Conservation (phyloP, 2,329 filamentous ascomycete genomes). For the Torrubiella hemipterigena region DNA sequence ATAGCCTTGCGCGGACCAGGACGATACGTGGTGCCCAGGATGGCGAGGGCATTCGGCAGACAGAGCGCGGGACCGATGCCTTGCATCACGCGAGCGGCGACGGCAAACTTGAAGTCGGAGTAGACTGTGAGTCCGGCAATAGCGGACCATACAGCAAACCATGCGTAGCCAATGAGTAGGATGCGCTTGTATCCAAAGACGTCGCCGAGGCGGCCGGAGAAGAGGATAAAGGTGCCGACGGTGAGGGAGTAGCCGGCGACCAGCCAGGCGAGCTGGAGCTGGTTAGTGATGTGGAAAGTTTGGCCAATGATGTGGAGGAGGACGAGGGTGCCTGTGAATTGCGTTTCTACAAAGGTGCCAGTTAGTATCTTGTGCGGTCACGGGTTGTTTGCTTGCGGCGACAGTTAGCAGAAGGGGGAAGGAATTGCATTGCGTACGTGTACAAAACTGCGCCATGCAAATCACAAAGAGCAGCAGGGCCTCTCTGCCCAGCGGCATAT, state of each 20-base stretch:
- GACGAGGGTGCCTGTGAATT: too few species aligned
- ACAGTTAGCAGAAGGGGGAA: too few species aligned
- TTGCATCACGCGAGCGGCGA: constrained; percentile 29
- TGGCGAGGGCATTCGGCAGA: constrained; percentile 43
- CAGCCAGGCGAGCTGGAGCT: constrained; percentile 34
- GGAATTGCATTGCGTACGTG: too few species aligned
- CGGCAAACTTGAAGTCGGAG: constrained; percentile 4
- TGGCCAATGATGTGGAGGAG: constrained; percentile 29
- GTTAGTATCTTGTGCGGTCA: too few species aligned
- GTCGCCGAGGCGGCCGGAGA: constrained; percentile 39
- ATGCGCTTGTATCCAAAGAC: constrained; percentile 38
- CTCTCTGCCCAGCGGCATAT: too few species aligned
- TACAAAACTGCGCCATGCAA: too few species aligned
- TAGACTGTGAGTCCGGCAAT: constrained; percentile 14
- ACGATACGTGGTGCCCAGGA: constrained; percentile 39
- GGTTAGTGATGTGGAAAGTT: constrained; percentile 25
- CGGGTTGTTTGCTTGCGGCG: too few species aligned
- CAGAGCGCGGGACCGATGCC: constrained; percentile 42
- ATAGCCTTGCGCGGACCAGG: constrained; percentile 20
- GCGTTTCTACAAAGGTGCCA: too few species aligned
- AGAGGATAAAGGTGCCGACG: constrained; percentile 39
- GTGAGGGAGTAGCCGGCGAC: constrained; percentile 40
- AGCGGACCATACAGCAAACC: constrained; percentile 35
- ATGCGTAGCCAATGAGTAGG: constrained; percentile 35
- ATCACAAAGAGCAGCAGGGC: too few species aligned